Conservation (phyloP, 768 basidiomycete genomes). For the Phaeotremella fagi region DNA sequence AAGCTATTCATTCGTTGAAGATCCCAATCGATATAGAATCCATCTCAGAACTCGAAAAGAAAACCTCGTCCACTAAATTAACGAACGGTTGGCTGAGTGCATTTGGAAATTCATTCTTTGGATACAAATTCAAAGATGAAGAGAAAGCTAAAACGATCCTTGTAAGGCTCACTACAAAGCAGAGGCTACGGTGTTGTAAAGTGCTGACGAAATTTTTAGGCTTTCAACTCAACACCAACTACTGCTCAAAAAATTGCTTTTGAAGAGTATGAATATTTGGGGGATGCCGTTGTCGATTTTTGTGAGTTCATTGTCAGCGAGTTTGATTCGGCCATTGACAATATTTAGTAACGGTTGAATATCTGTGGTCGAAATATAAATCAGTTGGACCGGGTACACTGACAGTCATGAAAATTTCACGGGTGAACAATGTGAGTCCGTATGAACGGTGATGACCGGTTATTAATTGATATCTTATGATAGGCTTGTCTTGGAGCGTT, state of each 20-base stretch:
- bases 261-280: slow-evolving; percentile 23
- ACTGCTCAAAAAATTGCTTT: background rate
- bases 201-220: too few relatives aligned
- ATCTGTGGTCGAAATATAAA: slow-evolving; percentile 17
- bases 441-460: slow-evolving; percentile 1
- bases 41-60: slow-evolving; percentile 1
- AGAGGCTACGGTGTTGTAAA: too few relatives aligned
- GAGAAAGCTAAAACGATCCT: slow-evolving; percentile 13
- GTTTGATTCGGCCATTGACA: background rate
- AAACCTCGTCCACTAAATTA: background rate
- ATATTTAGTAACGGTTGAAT: slow-evolving; percentile 12
- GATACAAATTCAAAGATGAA: slow-evolving; percentile 23
- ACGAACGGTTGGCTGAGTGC: slow-evolving; percentile 8
- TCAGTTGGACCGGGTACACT: slow-evolving; percentile 16
- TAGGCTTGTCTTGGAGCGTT: background rate
- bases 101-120: slow-evolving; percentile 13
- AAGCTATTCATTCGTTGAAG: background rate
- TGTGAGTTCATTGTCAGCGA: slow-evolving; percentile 16
- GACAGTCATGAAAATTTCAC: slow-evolving; percentile 20
- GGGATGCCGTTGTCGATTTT: slow-evolving; percentile 32
- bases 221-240: slow-evolving; percentile 2
- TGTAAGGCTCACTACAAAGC: slow-evolving; percentile 17
- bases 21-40: slow-evolving; percentile 13
- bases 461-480: background rate
- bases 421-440: background rate